Evolutionary conservation across 2,329 filamentous ascomycete genomes (phyloP).

Genomic region (Beauveria pseudobassiana): DNA sequence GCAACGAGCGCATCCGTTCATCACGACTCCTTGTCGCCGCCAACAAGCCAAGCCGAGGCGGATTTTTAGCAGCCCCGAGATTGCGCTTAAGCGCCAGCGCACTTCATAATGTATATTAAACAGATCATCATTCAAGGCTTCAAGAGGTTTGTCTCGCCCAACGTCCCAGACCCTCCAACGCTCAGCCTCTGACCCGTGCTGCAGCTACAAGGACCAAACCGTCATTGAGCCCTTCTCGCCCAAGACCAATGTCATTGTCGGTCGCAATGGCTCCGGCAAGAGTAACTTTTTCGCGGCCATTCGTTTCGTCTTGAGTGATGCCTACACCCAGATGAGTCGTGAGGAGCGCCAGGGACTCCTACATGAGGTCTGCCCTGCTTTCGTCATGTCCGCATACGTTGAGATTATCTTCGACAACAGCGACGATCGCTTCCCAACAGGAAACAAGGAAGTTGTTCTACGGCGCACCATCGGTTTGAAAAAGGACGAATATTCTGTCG

Average conservation of each 20-base stretch:
- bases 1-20: slow-evolving; percentile 11
- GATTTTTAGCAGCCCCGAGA: slow-evolving; percentile 17
- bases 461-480: slow-evolving; percentile 93
- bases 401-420: slow-evolving; percentile 98
- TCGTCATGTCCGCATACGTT: slow-evolving; percentile 99
- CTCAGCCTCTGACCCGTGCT: slow-evolving; percentile 18
- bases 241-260: slow-evolving; percentile 96
- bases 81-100: slow-evolving; percentile 31
- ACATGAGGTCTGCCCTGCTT: too few species aligned
- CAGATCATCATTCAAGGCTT: slow-evolving; percentile 99
- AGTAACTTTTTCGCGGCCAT: slow-evolving; percentile 99
- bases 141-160: slow-evolving; percentile 63
- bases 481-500: slow-evolving; percentile 97
- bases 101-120: slow-evolving; percentile 84
- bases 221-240: slow-evolving; percentile 97
- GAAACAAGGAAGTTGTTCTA: slow-evolving; percentile 81
- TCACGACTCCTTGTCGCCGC: slow-evolving; percentile 6
- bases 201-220: slow-evolving; percentile 97
- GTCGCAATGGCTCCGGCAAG: slow-evolving; percentile 98
- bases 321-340: slow-evolving; percentile 89
- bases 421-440: slow-evolving; percentile 90
- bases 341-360: slow-evolving; percentile 93
- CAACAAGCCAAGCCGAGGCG: slow-evolving; percentile 5
- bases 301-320: slow-evolving; percentile 95
- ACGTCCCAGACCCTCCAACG: background rate